Base-by-base conservation (phyloP, 2,329 filamentous ascomycete species). In the Scytalidium sp. region DNA sequence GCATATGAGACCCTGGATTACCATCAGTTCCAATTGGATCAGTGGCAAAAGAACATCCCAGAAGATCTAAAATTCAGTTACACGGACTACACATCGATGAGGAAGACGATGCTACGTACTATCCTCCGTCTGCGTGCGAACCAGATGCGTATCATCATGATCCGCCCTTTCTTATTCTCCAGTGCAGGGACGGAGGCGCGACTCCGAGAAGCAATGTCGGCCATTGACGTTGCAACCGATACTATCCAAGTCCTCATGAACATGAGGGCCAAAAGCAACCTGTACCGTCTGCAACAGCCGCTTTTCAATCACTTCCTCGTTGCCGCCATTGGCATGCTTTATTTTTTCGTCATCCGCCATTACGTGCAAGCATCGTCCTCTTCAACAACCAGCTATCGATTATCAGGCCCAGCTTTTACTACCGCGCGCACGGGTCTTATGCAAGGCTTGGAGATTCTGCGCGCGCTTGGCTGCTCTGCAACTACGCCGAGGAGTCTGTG, bases 61-160 rank as follows among this genome's bases (percentile, higher is more conserved):
- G 25, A 29, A 7, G 39, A 41, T 8, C n/a, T 41, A 41, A 17
- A 17, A 7, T 41, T 41, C 19, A 41, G n/a, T n/a, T 20, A 41
- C n/a, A 20, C 39, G 8, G 39, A 41, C 19, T 41, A 41, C 17
- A 41, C 39, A 9, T 17, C n/a, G 8, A 41, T 41, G n/a, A 41
- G 39, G n/a, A 41, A 17, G 39, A 41, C 39, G 7, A 17, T 41
- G n/a, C 39, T 41, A 7, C 39, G 39, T n/a, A 41, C 39, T 20
- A 20, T 41, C 17, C 39, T 41, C 17, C 39, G 19, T 63, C 72
- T 96, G 19, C 81, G 90, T 27, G 81, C 90, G 43, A 96, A 95
- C 60, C 90, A 94, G 70, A 87, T 94, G 68, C 85, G 90, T 7
- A 92, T 90, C 50, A 84, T 90, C 67, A 86, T 96, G 19, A 90